These are phyloP conservation scores for Cercospora nicotianae DNA, from an alignment of 2,329 filamentous ascomycete species.

Conservation along the genomic window DNA sequence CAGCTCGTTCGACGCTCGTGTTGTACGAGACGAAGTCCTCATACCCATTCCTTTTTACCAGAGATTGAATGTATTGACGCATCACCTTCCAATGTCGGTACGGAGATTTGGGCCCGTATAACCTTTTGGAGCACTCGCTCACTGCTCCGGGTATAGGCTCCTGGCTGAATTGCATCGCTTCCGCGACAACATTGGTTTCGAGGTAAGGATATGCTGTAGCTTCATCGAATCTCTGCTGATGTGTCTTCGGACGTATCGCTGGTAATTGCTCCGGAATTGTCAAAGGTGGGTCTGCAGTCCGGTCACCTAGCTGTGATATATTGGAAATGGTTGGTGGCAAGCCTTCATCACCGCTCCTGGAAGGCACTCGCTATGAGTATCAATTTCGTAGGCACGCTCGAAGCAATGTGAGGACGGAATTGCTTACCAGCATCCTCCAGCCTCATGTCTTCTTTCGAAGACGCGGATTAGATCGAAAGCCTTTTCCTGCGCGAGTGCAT, in stretches of 20 bases:
- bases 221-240: constrained; percentile 55
- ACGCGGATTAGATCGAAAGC: constrained; percentile 39
- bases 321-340: constrained; percentile 4
- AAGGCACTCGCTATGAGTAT: not conserved
- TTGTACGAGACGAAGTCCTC: constrained; percentile 55
- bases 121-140: constrained; percentile 45
- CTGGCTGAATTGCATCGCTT: constrained; percentile 62
- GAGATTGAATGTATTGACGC: constrained; percentile 53
- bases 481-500: constrained; percentile 10
- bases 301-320: not conserved
- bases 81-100: constrained; percentile 64
- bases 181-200: constrained; percentile 64
- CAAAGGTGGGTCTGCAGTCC: constrained; percentile 15
- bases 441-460: constrained; percentile 60
- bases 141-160: constrained; percentile 54
- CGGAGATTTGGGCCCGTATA: constrained; percentile 59
- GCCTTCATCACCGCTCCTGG: constrained; percentile 9
- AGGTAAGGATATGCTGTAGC: constrained; percentile 62
- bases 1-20: constrained; percentile 62
- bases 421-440: constrained; percentile 62
- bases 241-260: constrained; percentile 44
- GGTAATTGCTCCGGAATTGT: constrained; percentile 52
- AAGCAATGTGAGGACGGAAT: too few relatives aligned
- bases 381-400: not conserved
- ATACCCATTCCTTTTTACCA: constrained; percentile 57